phyloP scores from a whole-genome alignment of 2,329 filamentous ascomycete genomes.

The Diplodia seriata region DNA sequence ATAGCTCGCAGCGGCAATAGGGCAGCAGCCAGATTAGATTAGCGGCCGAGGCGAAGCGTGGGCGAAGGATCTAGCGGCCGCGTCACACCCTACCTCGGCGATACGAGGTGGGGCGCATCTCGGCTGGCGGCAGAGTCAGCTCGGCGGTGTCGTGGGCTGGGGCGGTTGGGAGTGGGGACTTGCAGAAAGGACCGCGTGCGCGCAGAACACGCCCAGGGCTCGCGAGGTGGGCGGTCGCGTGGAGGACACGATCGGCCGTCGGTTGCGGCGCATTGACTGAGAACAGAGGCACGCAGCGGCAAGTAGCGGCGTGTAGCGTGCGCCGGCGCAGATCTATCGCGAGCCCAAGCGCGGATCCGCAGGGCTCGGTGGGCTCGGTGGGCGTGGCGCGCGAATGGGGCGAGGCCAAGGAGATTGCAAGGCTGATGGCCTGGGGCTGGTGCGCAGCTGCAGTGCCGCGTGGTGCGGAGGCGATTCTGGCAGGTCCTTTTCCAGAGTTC shows the following conservation, averaged over 20 bases:
- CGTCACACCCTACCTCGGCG: neutral
- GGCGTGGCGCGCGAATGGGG: neutral
- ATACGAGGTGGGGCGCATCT: neutral
- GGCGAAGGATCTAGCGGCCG: neutral
- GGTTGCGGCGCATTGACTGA: slow-evolving; percentile 29
- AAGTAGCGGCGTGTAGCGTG: slow-evolving; percentile 1
- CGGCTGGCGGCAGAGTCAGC: neutral
- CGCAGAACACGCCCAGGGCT: too few species aligned
- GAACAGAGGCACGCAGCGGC: slow-evolving; percentile 26
- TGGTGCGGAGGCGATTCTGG: too few species aligned
- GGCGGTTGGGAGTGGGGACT: neutral
- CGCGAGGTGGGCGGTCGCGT: neutral
- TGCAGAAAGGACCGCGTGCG: neutral
- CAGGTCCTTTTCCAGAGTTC: neutral
- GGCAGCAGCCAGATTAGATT: neutral
- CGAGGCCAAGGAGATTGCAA: slow-evolving; percentile 5
- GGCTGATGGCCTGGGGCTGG: neutral
- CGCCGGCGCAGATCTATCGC: slow-evolving; percentile 25
- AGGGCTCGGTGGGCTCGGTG: slow-evolving; percentile 7
- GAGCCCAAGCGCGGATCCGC: slow-evolving; percentile 19
- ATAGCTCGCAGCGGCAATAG: neutral
- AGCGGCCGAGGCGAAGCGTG: neutral
- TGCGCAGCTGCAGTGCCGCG: too few species aligned
- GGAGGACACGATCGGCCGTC: slow-evolving; percentile 13
- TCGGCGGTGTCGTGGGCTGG: neutral